Evolutionary conservation across 2,329 filamentous ascomycete genomes (phyloP), one percentile per base, ranked within the genome.

Genomic region (Tolypocladium sp.): DNA sequence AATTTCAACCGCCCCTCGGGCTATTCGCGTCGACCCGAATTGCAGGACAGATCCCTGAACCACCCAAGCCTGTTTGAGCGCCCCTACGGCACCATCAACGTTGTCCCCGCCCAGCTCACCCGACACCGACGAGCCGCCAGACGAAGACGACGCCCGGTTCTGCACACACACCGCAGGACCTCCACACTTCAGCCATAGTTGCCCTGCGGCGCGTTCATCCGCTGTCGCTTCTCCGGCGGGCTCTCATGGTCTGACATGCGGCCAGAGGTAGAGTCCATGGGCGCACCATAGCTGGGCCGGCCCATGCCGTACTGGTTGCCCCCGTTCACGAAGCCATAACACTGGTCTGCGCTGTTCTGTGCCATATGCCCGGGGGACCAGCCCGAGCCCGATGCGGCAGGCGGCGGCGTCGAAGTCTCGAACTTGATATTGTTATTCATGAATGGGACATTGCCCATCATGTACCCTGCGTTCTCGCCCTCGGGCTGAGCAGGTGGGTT

Each of bases 361-460:
- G 77, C 73, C 66, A 83, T 74, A 59, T 82, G 79, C 30, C 76
- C 75, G 0, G 82, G 81, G 13, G 81, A 83, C 73, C 73, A 73
- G 74, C 77, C 81, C 72, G 82, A 58, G 70, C 79, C 59, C 70
- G 71, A 40, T 12, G 78, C 70, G 22, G 68, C 74, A 3, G 81
- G 79, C 3, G 81, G 82, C 59, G 81, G 79, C 60, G 82, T 80
- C n/a, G 81, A 80, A 2, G 80, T 79, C 56, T 82, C 79, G 60
- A 83, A 83, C 65, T 85, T 85, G 58, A 74, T 62, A 61, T 57
- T 66, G 38, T 64, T 69, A 38, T 70, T 72, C 61, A 75, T 69
- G 61, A 71, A 73, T 6, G 70, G 65, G n/a, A 68, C 67, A 33
- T 69, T 71, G 20, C 68, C 65, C 38, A 71, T 68, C 54, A 70